Evolutionary conservation across 352 stramenopile species (phyloP).

Genomic region (Phytophthora aleatoria): DNA sequence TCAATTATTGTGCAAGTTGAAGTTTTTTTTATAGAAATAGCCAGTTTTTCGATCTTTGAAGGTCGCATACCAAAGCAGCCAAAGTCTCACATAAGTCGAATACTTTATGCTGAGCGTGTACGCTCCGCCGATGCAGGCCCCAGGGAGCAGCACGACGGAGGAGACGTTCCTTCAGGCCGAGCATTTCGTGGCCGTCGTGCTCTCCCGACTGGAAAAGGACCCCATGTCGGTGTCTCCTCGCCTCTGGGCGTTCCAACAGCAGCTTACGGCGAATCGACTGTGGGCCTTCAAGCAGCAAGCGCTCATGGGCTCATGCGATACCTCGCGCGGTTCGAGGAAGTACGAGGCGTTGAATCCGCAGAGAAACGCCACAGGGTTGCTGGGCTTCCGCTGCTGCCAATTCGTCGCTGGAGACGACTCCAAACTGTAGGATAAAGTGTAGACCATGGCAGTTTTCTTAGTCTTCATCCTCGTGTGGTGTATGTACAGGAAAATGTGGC

Average conservation of each 20-base stretch:
- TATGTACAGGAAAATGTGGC: constrained; percentile 53
- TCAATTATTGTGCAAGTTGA: constrained; percentile 1
- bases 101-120: constrained; percentile 20
- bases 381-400: constrained; percentile 46
- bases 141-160: constrained; percentile 29
- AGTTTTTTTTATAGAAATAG: not conserved
- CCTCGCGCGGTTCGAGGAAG: constrained; percentile 49
- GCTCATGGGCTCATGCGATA: constrained; percentile 63
- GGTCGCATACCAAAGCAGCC: not conserved
- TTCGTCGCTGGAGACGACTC: constrained; percentile 51
- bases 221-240: constrained; percentile 47
- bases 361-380: constrained; percentile 5
- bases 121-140: constrained; percentile 7
- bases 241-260: constrained; percentile 54
- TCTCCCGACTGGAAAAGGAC: constrained; percentile 61
- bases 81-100: constrained; percentile 7
- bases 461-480: not conserved
- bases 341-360: constrained; percentile 39
- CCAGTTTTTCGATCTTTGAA: not conserved
- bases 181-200: constrained; percentile 59
- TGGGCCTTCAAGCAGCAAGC: constrained; percentile 70
- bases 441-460: not conserved
- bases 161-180: constrained; percentile 50
- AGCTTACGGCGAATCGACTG: constrained; percentile 40
- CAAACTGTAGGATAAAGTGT: constrained; percentile 43